Evolutionary conservation across 495 filamentous ascomycete genomes (phyloP).

Genomic region (Neurospora sublineolata): DNA sequence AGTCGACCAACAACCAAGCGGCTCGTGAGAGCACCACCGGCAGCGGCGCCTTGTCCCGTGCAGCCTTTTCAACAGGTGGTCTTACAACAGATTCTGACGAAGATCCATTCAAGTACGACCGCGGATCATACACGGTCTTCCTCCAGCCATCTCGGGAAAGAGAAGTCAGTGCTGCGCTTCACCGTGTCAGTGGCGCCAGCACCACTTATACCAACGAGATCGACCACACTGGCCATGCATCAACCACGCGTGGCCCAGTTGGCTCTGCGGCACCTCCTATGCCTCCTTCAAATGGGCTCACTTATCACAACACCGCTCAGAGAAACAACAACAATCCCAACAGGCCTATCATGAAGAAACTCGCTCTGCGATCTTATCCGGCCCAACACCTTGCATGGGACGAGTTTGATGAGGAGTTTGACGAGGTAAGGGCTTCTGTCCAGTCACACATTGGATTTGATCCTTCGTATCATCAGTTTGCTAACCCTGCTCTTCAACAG

Average conservation of each 20-base stretch:
- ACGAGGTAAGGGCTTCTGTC: slow-evolving; percentile 9
- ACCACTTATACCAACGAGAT: slow-evolving; percentile 2
- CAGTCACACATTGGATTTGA: neutral
- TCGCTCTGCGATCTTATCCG: slow-evolving; percentile 5
- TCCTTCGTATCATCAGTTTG: neutral
- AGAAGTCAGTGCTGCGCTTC: slow-evolving; percentile 19
- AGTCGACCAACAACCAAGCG: neutral
- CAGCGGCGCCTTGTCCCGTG: neutral
- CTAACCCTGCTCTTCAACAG: slow-evolving; percentile 2
- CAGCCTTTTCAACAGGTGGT: slow-evolving; percentile 4
- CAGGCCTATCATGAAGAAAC: slow-evolving; percentile 3
- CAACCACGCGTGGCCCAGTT: neutral
- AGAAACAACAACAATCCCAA: slow-evolving; percentile 4
- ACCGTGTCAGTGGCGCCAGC: slow-evolving; percentile 5
- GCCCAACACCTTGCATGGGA: neutral
- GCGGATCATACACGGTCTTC: slow-evolving; percentile 11
- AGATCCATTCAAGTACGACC: slow-evolving; percentile 24
- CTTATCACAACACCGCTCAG: neutral
- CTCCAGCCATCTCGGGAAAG: slow-evolving; percentile 16
- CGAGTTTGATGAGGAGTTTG: slow-evolving; percentile 12
- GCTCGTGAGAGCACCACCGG: neutral
- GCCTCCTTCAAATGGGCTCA: neutral
- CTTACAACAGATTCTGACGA: slow-evolving; percentile 17
- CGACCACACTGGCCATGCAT: neutral
- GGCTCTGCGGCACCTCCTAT: slow-evolving; percentile 1